Base-by-base conservation (phyloP, 2,329 filamentous ascomycete species). In the Dothistroma pini region DNA sequence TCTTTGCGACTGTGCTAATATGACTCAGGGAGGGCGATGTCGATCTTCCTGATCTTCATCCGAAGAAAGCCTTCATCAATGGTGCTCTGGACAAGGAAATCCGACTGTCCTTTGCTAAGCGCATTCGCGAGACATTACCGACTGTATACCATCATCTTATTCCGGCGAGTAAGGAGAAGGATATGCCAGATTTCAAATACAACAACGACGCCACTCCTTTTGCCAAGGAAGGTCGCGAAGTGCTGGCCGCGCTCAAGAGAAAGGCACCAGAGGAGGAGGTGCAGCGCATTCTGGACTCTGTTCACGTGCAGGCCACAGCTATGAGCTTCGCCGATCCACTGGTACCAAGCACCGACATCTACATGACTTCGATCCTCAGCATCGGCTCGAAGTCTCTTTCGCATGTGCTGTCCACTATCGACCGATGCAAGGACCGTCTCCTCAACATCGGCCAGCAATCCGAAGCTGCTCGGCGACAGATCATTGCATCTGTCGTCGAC, bases 11-110 rank as follows among this genome's bases (percentile, higher is more conserved):
- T 32, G 53, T 22, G 58, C 63, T 61, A 48, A 65, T 67, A 61
- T 34, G 50, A 19, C 32, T 35, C 53, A 87, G 84, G 84, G 84
- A 90, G 53, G 91, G 93, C 16, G 92, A 97, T 73, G 86, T 96
- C 16, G 83, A 86, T 49, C 83, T 96, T 29, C 84, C 90, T 0
- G 81, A 88, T 62, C 79, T 95, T 35, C 86, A 96, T 73, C 93
- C 95, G 0, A 89, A 88, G 78, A 97, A 97, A 78, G 91, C 93
- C 34, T 97, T 99, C 77, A 95, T 99, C 66, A 82, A 88, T 57
- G 93, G 92, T 21, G 89, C 91, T 3, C 79, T 99, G 61, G 95
- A 99, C 73, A 97, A 97, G 79, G 95, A 99, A 78, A 96, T 99
- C 66, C 89, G 95, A 5, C 81, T 99, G 54, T 97, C 92, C 72